Base-by-base conservation (phyloP, 2,329 filamentous ascomycete genomes). In the Metarhizium robertsii region DNA sequence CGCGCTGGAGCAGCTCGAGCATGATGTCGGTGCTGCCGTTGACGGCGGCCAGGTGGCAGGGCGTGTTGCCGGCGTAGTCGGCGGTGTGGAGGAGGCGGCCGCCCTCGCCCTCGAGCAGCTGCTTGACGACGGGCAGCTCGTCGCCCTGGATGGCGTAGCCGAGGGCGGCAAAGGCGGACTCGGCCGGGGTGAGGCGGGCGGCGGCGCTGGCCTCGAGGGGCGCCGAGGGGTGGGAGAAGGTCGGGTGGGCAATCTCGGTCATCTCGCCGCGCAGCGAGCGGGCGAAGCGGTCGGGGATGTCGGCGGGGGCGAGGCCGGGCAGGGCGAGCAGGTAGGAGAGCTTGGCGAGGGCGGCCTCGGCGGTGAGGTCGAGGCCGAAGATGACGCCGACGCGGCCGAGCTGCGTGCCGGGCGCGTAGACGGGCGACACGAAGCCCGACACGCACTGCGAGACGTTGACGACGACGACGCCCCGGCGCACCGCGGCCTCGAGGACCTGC, bases 381-480 rank as follows among this genome's bases (percentile, higher is more conserved):
- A 95, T 89, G 51, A 96, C 90, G 38, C 92, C 92, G 2, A 89
- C 89, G 54, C 85, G 80, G 43, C 89, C 90, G 18, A 96, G 80
- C 45, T 87, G 85, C 61, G 89, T 88, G 8, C 85, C 87, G 0
- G 87, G 83, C 1, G 87, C 87, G 71, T 90, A 91, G n/a, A 90
- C 77, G 3, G 87, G 86, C 52, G 83, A 88, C 20, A 90, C 87
- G 64, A 87, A 87, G 47, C 87, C 87, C 58, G 81, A 86, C 62
- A 86, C 80, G 77, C 92, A 96, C 73, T 96, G 92, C 52, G 89
- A 95, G 58, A 96, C 86, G 67, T 95, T 96, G 61, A 96, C 89
- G 57, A 96, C 86, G 57, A 94, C 84, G 60, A 94, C 85, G 42
- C 90, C 91, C 57, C 90, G 82, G 65, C 85, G 77, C 45, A 95